Evolutionary conservation across 108 stramenopile species (phyloP).

Genomic region (Nitzschia putrida): DNA sequence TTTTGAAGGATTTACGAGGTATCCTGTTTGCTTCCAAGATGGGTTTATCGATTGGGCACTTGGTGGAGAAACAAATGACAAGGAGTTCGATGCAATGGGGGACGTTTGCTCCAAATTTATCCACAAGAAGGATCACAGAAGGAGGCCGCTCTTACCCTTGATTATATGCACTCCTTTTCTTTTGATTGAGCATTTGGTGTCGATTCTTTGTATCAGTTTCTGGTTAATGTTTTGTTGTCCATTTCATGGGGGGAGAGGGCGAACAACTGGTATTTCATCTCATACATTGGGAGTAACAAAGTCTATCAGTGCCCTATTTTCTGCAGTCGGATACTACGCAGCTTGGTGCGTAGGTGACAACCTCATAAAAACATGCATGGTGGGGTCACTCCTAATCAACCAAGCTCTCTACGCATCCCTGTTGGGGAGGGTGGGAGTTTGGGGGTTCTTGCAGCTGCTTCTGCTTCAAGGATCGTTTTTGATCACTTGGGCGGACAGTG

Average conservation of each 20-base stretch:
- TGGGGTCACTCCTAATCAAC: constrained; percentile 2
- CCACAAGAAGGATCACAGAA: neutral
- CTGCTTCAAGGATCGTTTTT: constrained; percentile 6
- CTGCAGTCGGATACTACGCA: constrained; percentile 13
- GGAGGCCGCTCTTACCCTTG: neutral
- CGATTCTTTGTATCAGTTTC: neutral
- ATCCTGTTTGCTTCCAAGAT: constrained; percentile 2
- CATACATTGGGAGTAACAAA: constrained; percentile 9
- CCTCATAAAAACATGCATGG: neutral
- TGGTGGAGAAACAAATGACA: neutral
- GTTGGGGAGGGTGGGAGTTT: constrained; percentile 7
- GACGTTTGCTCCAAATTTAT: constrained; percentile 13
- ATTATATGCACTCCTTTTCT: constrained; percentile 1
- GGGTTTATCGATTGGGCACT: constrained; percentile 1
- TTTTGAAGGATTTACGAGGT: constrained; percentile 2
- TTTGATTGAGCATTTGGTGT: constrained; percentile 4
- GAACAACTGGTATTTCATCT: neutral
- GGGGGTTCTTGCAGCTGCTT: constrained; percentile 2
- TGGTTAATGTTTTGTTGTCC: neutral
- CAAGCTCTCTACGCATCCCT: constrained; percentile 12
- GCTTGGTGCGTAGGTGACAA: constrained; percentile 1
- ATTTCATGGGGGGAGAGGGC: neutral
- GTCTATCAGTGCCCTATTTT: constrained; percentile 1
- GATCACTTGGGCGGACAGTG: neutral
- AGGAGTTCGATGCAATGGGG: constrained; percentile 16